These are phyloP conservation scores for Tricholomella constricta DNA, from an alignment of 768 basidiomycete species.

Conservation along the genomic window DNA sequence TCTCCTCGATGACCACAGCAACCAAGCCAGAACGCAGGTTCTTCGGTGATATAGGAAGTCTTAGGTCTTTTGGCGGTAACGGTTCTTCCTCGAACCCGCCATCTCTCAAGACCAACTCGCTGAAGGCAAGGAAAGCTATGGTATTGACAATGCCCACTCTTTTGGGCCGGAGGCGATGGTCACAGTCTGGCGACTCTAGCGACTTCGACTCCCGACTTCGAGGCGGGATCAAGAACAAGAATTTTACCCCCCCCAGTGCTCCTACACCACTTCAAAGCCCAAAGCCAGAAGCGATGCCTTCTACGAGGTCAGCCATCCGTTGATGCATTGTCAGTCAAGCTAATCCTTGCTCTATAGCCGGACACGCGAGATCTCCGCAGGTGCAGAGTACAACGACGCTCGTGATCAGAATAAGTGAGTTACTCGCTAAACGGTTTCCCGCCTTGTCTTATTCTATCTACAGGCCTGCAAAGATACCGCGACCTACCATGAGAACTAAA, in stretches of 20 bases:
- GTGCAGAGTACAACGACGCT: conserved; percentile 3
- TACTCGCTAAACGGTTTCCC: not conserved
- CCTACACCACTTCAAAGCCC: not conserved
- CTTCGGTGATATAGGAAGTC: conserved; percentile 24
- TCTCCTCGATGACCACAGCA: conserved; percentile 8
- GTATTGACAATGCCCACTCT: conserved; percentile 14
- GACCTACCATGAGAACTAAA: conserved; percentile 27
- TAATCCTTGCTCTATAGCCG: conserved; percentile 1
- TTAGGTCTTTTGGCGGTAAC: conserved; percentile 22
- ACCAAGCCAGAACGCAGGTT: conserved; percentile 11
- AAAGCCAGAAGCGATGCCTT: conserved; percentile 3
- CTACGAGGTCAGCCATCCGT: conserved; percentile 10
- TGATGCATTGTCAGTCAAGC: not conserved
- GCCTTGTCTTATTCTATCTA: not conserved
- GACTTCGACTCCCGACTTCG: not conserved
- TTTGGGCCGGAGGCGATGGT: conserved; percentile 18
- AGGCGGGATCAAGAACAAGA: conserved; percentile 10
- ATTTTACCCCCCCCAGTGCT: conserved; percentile 6
- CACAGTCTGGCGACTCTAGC: conserved; percentile 5
- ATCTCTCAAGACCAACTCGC: conserved; percentile 23
- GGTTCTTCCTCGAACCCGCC: conserved; percentile 18
- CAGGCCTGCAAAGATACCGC: conserved; percentile 14
- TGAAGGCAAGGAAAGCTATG: conserved; percentile 22
- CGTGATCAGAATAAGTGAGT: conserved; percentile 8
- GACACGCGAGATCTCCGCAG: not conserved